These are phyloP conservation scores for Hypoxylon sp. DNA, from an alignment of 2,329 filamentous ascomycete genomes.

Conservation along the genomic window DNA sequence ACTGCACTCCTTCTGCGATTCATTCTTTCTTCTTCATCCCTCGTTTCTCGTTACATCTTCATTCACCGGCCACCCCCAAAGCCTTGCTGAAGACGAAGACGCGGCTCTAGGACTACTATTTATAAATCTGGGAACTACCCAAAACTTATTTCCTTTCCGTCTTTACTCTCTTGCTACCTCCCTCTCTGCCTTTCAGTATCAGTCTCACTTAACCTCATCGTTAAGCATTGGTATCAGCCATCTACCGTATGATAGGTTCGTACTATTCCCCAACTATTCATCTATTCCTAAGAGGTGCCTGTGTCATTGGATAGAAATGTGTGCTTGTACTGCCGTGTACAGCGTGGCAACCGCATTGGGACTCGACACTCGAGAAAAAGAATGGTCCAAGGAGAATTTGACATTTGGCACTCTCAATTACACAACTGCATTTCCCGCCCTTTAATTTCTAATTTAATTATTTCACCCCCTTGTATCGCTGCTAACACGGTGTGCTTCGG, in stretches of 20 bases:
- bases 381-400: conserved; percentile 30
- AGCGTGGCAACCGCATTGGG: conserved; percentile 27
- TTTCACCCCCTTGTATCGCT: conserved; percentile 1
- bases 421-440: conserved; percentile 23
- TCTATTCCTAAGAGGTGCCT: conserved; percentile 2
- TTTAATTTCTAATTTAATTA: conserved; percentile 15
- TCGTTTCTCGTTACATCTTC: too few relatives aligned
- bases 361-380: conserved; percentile 16
- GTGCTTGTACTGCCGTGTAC: conserved; percentile 31
- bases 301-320: conserved; percentile 8
- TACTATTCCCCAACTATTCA: conserved; percentile 4
- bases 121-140: conserved; percentile 10
- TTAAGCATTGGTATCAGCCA: not conserved
- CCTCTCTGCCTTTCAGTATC: conserved; percentile 1
- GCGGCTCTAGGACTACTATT: conserved; percentile 8
- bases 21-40: conserved; percentile 1
- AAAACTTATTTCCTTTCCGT: too few relatives aligned
- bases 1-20: conserved; percentile 14
- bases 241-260: conserved; percentile 14
- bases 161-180: too few relatives aligned
- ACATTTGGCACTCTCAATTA: conserved; percentile 35
- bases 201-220: conserved; percentile 1
- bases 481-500: conserved; percentile 29
- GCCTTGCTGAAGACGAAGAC: conserved; percentile 2
- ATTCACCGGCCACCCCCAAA: too few relatives aligned